Base-by-base conservation (phyloP, 352 stramenopile species). In the Sclerospora graminicola region DNA sequence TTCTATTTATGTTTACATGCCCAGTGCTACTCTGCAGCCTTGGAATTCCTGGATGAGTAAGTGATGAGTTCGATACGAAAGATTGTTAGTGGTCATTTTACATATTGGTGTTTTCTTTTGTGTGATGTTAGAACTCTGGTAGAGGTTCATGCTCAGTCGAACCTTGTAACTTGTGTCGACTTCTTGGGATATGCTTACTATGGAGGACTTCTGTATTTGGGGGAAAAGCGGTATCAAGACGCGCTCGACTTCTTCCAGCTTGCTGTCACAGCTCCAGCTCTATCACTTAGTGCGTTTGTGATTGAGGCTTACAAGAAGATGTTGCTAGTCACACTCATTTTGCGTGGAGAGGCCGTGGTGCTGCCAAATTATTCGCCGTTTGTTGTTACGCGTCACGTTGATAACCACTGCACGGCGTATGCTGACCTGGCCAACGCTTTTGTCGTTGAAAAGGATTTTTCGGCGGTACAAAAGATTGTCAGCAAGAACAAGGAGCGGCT, bases 111-210 rank as follows among this genome's bases (percentile, higher is more conserved):
- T 44, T 31, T 38, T 13, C 24, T 20, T 51, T 43, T 61, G 10
- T 41, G 31, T 31, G 5, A 23, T 31, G 19, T 11, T 51, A 89
- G 78, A 21, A 68, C 70, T 31, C 47, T 90, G 16, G 66, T 84
- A 56, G 78, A 90, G 52, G 63, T 88, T 31, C 75, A 89, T 37
- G 39, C 66, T 14, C 66, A 84, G 50, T 42, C 58, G 28, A 60
- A 79, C 45, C 43, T 81, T 0, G 54, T 89, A 32, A 67, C 29
- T 8, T 37, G 54, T 13, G 71, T 85, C 14, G 74, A 91, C 54
- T 82, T 90, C 42, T 50, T 90, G 38, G 57, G 72, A 38, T 94
- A 94, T 48, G 72, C 74, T 37, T 94, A 90, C 63, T 91, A 91
- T 45, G 80, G 75, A 32, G 82, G 77, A 9, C 37, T 89, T 31